A percentile compares a stretch with the other conserved stretches of the same genome.
These are phyloP conservation scores for Oleoguttula mirabilis DNA, from an alignment of 495 filamentous ascomycete genomes.

Conservation along the genomic window DNA sequence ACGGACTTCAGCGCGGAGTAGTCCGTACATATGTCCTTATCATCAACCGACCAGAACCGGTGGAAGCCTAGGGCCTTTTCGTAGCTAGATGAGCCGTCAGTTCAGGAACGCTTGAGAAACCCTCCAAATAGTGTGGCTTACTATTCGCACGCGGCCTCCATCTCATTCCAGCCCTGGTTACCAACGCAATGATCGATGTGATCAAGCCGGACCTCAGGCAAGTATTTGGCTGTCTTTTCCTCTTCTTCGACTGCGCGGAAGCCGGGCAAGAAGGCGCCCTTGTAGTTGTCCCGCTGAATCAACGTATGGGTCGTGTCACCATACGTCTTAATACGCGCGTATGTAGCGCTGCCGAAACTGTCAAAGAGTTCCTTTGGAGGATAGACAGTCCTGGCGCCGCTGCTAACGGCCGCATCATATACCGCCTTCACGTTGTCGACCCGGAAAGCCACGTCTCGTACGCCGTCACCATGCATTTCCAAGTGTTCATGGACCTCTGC, in stretches of 20 bases:
- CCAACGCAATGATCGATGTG: conserved; percentile 88
- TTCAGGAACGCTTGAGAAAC: not conserved
- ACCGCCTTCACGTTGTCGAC: conserved; percentile 73
- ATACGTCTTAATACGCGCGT: conserved; percentile 73
- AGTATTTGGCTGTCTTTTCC: conserved; percentile 37
- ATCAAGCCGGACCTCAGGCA: conserved; percentile 42
- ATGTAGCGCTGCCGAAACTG: conserved; percentile 44
- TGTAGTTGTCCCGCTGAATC: conserved; percentile 53
- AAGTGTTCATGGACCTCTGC: conserved; percentile 63
- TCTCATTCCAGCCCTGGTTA: conserved; percentile 82
- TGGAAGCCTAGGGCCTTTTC: conserved; percentile 82
- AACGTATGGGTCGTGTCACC: conserved; percentile 87
- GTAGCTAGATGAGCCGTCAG: conserved; percentile 51
- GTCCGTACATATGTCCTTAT: conserved; percentile 75
- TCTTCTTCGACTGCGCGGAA: conserved; percentile 39
- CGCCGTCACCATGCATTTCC: conserved; percentile 73
- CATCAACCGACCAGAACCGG: conserved; percentile 89
- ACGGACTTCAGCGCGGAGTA: conserved; percentile 74
- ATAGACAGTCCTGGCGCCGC: conserved; percentile 55
- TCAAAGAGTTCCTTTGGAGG: conserved; percentile 40
- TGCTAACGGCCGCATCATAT: conserved; percentile 53
- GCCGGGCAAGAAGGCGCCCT: conserved; percentile 68
- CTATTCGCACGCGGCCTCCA: conserved; percentile 67
- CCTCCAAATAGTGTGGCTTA: not conserved
- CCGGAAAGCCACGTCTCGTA: conserved; percentile 73